Base-by-base conservation (phyloP, 306 rosid species). In the Senna tora region DNA sequence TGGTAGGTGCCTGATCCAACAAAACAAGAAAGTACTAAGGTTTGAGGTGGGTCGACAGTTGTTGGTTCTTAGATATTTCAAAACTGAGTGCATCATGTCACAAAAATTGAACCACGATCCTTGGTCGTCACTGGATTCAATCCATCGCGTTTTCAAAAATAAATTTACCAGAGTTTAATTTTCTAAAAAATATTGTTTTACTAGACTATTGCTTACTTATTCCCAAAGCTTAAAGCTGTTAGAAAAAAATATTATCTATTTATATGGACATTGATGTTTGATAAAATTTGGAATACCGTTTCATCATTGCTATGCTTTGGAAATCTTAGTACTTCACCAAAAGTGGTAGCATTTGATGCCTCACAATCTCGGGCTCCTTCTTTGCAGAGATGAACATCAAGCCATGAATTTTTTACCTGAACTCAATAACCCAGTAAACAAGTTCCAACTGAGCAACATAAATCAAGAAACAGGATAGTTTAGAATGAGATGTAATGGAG, bases 241-340 rank as follows among this genome's bases (percentile, higher is more conserved):
- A 5, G n/a, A n/a, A 16, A 16, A 6, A 49, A 49, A 16, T 49
- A 16, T n/a, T 17, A 50, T 16, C 9, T 20, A 52, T 52, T 9
- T 2, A 54, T 12, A 55, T 55, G 9, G 17, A 13, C 28, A 51
- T 17, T 8, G 28, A 51, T 51, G 56, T 28, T 28, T 54, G 57
- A 60, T 34, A 62, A 71, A 36, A 62, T 51, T 76, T 51, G 7
- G 39, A 65, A 57, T 91, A 95, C 99, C 96, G 46, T 86, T 66
- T 91, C 96, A 76, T 95, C 99, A 69, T 81, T 81, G 96, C 93
- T 91, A 65, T 76, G 87, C 83, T 87, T 89, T n/a, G 97, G 96
- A 84, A 95, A 85, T 81, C 76, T 87, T 65, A 95, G 88, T 50
- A 81, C 80, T 50, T 88, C 88, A 13, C 86, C 84, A 50, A 58